Evolutionary conservation across 2,329 filamentous ascomycete species (phyloP).

Genomic region (Fusarium xylarioides): DNA sequence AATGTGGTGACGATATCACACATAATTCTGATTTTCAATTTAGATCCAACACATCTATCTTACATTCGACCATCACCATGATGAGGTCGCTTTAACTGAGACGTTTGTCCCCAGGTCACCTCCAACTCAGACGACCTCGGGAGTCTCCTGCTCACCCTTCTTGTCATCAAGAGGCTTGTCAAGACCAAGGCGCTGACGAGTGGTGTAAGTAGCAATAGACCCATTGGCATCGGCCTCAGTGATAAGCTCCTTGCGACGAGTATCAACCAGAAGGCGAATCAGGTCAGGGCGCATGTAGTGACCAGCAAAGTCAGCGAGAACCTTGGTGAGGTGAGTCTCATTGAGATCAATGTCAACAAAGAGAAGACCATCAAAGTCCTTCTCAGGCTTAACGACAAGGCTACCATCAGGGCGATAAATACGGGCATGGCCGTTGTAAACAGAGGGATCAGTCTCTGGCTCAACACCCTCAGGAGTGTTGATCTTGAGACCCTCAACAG

Average conservation of each 20-base stretch:
- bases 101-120: accelerated
- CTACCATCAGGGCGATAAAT: constrained; percentile 42
- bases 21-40: neutral
- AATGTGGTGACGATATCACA: accelerated
- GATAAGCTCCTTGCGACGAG: constrained; percentile 36
- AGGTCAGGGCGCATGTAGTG: constrained; percentile 53
- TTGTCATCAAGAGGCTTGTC: constrained; percentile 34
- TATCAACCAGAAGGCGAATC: constrained; percentile 48
- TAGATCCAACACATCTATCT: neutral
- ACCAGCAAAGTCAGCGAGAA: constrained; percentile 48
- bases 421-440: constrained; percentile 39
- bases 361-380: constrained; percentile 56
- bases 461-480: constrained; percentile 41
- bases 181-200: constrained; percentile 25
- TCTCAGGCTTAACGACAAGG: constrained; percentile 37
- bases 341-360: constrained; percentile 61
- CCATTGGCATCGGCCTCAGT: constrained; percentile 25
- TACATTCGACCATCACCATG: neutral
- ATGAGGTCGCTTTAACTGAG: no score
- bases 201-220: constrained; percentile 20
- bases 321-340: constrained; percentile 40
- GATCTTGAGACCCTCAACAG: constrained; percentile 35
- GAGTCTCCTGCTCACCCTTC: constrained; percentile 7
- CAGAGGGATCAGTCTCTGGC: constrained; percentile 36
- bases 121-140: neutral